Evolutionary conservation across 2,329 filamentous ascomycete species (phyloP).

Genomic region (Dothideomycetes sp.): DNA sequence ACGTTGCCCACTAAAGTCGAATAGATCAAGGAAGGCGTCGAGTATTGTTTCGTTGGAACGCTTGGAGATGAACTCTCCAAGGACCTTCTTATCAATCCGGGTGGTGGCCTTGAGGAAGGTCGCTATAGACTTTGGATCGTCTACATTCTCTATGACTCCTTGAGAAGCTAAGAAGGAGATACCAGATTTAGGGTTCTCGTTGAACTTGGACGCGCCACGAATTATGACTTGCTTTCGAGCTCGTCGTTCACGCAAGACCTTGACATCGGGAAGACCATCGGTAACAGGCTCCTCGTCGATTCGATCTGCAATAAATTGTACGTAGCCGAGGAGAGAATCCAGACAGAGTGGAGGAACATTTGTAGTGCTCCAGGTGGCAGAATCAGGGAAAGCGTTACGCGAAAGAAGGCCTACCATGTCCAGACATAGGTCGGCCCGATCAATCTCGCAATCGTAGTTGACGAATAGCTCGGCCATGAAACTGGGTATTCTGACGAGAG

Average conservation of each 20-base stretch:
- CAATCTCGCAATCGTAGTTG: slow-evolving; percentile 94
- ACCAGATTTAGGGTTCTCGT: slow-evolving; percentile 84
- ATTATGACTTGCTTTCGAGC: slow-evolving; percentile 81
- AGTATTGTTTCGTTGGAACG: slow-evolving; percentile 78
- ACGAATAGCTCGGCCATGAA: slow-evolving; percentile 95
- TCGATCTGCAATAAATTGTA: slow-evolving; percentile 85
- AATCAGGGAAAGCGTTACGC: slow-evolving; percentile 90
- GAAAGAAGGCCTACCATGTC: slow-evolving; percentile 90
- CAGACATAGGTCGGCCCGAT: slow-evolving; percentile 84
- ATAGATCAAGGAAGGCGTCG: slow-evolving; percentile 73
- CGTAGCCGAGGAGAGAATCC: slow-evolving; percentile 80
- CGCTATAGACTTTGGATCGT: slow-evolving; percentile 70
- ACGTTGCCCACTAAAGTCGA: slow-evolving; percentile 77
- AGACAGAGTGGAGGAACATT: slow-evolving; percentile 93
- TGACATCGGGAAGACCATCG: slow-evolving; percentile 59
- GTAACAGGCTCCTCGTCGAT: slow-evolving; percentile 59
- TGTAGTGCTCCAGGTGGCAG: slow-evolving; percentile 96
- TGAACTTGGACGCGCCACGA: slow-evolving; percentile 81
- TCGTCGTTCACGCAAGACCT: slow-evolving; percentile 59
- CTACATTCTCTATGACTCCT: slow-evolving; percentile 70
- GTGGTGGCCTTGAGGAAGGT: slow-evolving; percentile 79
- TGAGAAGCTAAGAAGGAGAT: slow-evolving; percentile 77
- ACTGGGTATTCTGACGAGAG: slow-evolving; percentile 81
- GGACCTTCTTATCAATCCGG: slow-evolving; percentile 76
- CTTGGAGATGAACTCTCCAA: slow-evolving; percentile 92